These are phyloP conservation scores for Nannizziopsis barbatae DNA, from an alignment of 2,329 filamentous ascomycete genomes.

Conservation along the genomic window DNA sequence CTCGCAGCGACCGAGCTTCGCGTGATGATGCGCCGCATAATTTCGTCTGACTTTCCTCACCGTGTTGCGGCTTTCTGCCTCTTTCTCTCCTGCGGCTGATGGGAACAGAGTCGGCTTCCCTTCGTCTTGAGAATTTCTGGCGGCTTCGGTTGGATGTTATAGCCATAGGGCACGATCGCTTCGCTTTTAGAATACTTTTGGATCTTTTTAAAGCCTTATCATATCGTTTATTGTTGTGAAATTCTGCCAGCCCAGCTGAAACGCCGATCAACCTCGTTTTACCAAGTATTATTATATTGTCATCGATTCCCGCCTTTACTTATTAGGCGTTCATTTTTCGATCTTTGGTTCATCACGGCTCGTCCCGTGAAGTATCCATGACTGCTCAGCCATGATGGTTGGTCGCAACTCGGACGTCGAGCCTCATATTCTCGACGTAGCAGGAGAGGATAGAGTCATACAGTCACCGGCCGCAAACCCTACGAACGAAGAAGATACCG, in stretches of 20 bases:
- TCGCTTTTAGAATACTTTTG: too few relatives aligned
- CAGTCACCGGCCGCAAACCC: constrained; percentile 20
- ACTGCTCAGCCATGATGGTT: constrained; percentile 22
- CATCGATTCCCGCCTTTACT: neutral
- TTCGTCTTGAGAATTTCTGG: too few relatives aligned
- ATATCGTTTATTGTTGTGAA: constrained; percentile 1
- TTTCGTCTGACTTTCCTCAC: too few relatives aligned
- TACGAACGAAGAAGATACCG: constrained; percentile 19
- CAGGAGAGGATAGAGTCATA: constrained; percentile 10
- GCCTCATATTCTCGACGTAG: constrained; percentile 30
- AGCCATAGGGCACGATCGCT: too few relatives aligned
- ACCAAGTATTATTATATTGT: neutral
- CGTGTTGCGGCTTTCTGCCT: neutral
- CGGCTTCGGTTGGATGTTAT: neutral
- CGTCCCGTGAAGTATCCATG: neutral
- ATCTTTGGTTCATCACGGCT: neutral
- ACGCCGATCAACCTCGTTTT: constrained; percentile 4
- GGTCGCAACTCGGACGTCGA: constrained; percentile 36
- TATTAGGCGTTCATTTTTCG: neutral
- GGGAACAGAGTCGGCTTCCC: too few relatives aligned
- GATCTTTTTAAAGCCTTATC: neutral
- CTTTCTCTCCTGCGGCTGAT: neutral
- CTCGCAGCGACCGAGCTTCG: neutral
- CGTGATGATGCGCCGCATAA: neutral
- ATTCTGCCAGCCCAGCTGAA: constrained; percentile 5